Evolutionary conservation across 2,329 filamentous ascomycete species (phyloP), one percentile per base, ranked within the genome.

Genomic region (Aphanoascus verrucosus): DNA sequence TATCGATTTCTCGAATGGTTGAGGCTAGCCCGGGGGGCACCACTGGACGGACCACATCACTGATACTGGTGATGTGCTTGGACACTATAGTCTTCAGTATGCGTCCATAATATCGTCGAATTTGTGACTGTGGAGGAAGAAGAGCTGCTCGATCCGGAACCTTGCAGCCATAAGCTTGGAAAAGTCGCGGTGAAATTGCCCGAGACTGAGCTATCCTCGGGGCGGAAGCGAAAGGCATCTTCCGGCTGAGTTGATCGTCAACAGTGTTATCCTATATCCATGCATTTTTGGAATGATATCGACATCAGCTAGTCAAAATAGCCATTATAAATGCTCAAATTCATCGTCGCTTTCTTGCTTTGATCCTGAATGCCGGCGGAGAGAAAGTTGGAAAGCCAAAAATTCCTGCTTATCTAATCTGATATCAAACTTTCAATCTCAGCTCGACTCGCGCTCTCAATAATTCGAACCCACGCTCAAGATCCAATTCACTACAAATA

Each of bases 361-460:
- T 45, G 17, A 17, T 40, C 37, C 11, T 37, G 34, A 49, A 17
- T 34, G 44, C 12, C 17, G 5, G 32, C 8, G 15, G 23, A 12
- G 19, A 28, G 17, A 11, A 51, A 51, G 38, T 43, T 51, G 49
- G 46, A 50, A 42, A 28, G 23, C 23, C 23, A 28, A 34, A 47
- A 40, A 52, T 32, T 28, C 8, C 31, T 46, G 42, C 41, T 46
- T 52, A 52, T 51, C 38, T 51, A 51, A 51, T 44, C 49, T n/a
- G 9, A 41, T 41, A 15, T 15, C 15, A 17, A 37, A 15, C 11
- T 37, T 44, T 23, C 63, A 57, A 62, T 62, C 40, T 61, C 66
- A 44, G 61, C 69, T 59, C 67, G 65, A 62, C 67, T 15, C 34
- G n/a, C n/a, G n/a, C n/a, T 28, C 40, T 28, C 17, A 52, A 37